phyloP scores from a whole-genome alignment of 2,329 filamentous ascomycete genomes.

The Lasiodiplodia sp. region DNA sequence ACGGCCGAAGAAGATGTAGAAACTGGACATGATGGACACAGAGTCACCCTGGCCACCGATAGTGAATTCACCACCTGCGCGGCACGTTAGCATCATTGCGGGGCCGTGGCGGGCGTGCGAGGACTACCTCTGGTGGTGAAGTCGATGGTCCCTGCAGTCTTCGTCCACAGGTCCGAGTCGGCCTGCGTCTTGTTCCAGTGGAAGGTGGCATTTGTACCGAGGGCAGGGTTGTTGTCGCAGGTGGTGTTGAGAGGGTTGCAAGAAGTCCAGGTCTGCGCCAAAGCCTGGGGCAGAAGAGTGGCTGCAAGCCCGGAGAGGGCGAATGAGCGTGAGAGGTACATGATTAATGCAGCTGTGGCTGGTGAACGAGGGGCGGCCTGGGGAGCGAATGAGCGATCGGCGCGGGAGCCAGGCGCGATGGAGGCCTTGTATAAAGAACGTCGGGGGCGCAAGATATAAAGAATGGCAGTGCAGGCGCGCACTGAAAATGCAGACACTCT shows the following conservation, averaged over 20 bases:
- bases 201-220: conserved; percentile 65
- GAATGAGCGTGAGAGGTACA: conserved; percentile 33
- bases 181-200: conserved; percentile 62
- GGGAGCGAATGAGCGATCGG: conserved; percentile 15
- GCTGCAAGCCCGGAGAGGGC: conserved; percentile 48
- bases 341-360: conserved; percentile 27
- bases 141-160: conserved; percentile 69
- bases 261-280: conserved; percentile 76
- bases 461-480: conserved; percentile 27
- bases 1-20: conserved; percentile 63
- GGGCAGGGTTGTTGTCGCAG: conserved; percentile 75
- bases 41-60: conserved; percentile 75
- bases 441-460: conserved; percentile 19
- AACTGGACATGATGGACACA: conserved; percentile 73
- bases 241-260: conserved; percentile 79
- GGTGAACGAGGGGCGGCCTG: conserved; percentile 15
- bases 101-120: not conserved
- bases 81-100: conserved; percentile 3
- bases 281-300: conserved; percentile 51
- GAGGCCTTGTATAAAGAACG: conserved; percentile 16
- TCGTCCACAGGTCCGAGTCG: conserved; percentile 65
- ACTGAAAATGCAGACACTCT: conserved; percentile 22
- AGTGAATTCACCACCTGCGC: conserved; percentile 72
- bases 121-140: conserved; percentile 59
- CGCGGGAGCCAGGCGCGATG: conserved; percentile 23